Base-by-base conservation (phyloP, 306 rosid species). In the Cucumis cinereus region DNA sequence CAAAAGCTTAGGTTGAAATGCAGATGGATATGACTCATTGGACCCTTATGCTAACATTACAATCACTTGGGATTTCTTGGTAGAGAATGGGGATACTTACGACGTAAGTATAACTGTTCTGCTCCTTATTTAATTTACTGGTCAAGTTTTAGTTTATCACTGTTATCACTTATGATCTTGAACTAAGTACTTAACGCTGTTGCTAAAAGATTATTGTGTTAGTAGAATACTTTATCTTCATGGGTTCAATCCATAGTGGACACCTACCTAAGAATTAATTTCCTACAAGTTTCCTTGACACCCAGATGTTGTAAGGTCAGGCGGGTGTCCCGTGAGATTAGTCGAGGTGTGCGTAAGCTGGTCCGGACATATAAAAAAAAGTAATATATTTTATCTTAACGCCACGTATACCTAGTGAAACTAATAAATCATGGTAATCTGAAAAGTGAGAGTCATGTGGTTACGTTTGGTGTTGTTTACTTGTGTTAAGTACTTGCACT, bases 11-110 rank as follows among this genome's bases (percentile, higher is more conserved):
- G 50, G 60, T 62, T 83, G 81, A 68, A 77, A 57, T 84, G 85
- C 90, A 92, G 98, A 84, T 88, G 98, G 85, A 74, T 92, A 68
- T 79, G 94, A 92, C 77, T 36, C 87, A 11, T 71, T 87, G 82
- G 96, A 92, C 86, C 98, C 96, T 54, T 22, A 47, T 57, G 94
- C 85, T 35, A 92, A 83, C 72, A 70, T 89, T 76, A 90, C 87
- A 19, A 17, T 92, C 82, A 80, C 90, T 7, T 90, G 94, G 96
- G 94, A 90, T 89, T 87, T 86, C 76, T 23, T 85, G 49, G 22
- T 85, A 8, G 87, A 86, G 41, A 87, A 64, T 53, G 89, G 64
- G 15, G 77, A 45, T 5, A 73, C 83, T 22, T 70, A 24, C 54
- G 90, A 89, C 63, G 98, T 90, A 79, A 82, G 86, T 72, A 12